Conservation (phyloP, 1,284 basidiomycete species). For the Hemileia vastatrix region DNA sequence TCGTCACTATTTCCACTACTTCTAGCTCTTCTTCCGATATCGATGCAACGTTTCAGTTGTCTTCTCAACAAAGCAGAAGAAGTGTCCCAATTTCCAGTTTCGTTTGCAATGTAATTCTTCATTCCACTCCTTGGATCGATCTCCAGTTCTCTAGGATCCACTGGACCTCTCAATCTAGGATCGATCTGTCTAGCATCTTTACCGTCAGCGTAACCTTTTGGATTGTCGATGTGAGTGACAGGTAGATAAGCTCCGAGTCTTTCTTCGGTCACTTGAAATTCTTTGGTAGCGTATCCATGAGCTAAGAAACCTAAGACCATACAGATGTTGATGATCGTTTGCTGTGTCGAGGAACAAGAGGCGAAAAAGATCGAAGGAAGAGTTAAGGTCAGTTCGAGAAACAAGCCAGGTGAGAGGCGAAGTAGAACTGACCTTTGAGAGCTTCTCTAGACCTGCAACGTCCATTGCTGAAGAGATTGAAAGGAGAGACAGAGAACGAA, state of each 20-base stretch:
- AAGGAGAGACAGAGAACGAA: too few relatives aligned
- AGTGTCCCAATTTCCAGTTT: conserved; percentile 68
- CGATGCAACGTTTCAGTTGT: conserved; percentile 60
- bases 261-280: conserved; percentile 83
- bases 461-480: too few relatives aligned
- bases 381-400: too few relatives aligned
- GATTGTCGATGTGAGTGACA: conserved; percentile 63
- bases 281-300: conserved; percentile 46
- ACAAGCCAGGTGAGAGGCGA: too few relatives aligned
- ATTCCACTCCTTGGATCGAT: conserved; percentile 78
- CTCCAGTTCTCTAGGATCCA: conserved; percentile 68
- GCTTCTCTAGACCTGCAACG: too few relatives aligned
- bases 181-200: conserved; percentile 67
- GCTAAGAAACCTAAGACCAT: too few relatives aligned
- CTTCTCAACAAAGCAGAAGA: conserved; percentile 71
- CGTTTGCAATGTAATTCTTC: conserved; percentile 91
- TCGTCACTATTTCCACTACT: conserved; percentile 53
- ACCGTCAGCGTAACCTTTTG: conserved; percentile 52
- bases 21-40: conserved; percentile 53
- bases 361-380: too few relatives aligned
- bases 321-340: too few relatives aligned
- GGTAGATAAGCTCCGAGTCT: conserved; percentile 78
- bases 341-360: too few relatives aligned
- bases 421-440: too few relatives aligned
- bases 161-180: conserved; percentile 63